phyloP scores from a whole-genome alignment of 2,329 filamentous ascomycete species.

The Teratosphaeria zuluensis region DNA sequence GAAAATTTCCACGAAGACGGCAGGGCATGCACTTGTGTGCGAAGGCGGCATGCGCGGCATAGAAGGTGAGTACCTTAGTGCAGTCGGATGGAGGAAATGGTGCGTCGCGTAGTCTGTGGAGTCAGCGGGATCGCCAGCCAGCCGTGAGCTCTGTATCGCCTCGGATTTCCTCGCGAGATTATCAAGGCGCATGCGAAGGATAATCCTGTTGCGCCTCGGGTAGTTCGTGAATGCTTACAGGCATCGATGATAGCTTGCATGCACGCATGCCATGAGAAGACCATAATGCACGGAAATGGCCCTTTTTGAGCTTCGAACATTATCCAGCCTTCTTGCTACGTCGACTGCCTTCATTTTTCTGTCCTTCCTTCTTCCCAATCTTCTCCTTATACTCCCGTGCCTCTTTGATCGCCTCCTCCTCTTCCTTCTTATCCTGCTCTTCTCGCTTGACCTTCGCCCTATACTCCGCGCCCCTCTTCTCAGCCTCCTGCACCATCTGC shows the following conservation, averaged over 20 bases:
- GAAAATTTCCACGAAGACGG: not conserved
- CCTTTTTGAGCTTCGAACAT: not conserved
- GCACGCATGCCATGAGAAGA: not conserved
- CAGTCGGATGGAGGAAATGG: too few species aligned
- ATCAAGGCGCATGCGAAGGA: too few species aligned
- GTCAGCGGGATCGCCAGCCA: too few species aligned
- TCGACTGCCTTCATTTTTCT: constrained; percentile 20
- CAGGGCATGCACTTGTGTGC: not conserved
- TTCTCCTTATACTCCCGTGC: constrained; percentile 25
- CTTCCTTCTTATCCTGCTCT: constrained; percentile 27
- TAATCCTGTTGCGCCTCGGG: not conserved
- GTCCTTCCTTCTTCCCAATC: constrained; percentile 23
- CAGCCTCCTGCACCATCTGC: constrained; percentile 66
- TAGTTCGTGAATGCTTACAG: not conserved
- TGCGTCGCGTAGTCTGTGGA: too few species aligned
- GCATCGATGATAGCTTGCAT: not conserved
- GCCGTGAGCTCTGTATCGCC: too few species aligned
- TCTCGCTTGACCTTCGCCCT: constrained; percentile 50
- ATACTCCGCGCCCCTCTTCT: constrained; percentile 65
- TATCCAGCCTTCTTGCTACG: constrained; percentile 16
- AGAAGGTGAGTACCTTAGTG: too few species aligned
- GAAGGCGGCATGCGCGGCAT: not conserved
- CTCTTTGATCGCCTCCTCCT: constrained; percentile 23
- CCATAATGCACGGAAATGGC: not conserved
- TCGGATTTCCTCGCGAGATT: too few species aligned